A percentile compares a stretch with the other conserved stretches of the same genome.
Evolutionary conservation across 306 rosid genomes (phyloP).

Genomic region (Gynostemma pentaphyllum): DNA sequence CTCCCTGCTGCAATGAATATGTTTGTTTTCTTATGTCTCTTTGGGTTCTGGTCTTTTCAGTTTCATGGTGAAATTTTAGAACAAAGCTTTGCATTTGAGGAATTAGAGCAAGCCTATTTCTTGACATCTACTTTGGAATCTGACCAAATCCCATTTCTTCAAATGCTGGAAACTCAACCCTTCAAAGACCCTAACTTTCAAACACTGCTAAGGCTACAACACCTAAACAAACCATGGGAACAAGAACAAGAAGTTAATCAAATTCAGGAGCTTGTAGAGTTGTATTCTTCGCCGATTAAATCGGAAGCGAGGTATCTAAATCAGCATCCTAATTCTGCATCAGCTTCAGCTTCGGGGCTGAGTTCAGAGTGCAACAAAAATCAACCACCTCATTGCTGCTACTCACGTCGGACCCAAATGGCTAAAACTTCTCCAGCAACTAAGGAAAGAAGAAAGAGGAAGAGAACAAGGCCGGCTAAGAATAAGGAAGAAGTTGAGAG

Average conservation of each 20-base stretch:
- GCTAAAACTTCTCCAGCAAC: constrained; percentile 17
- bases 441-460: constrained; percentile 60
- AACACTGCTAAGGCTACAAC: constrained; percentile 53
- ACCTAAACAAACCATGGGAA: constrained; percentile 47
- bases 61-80: constrained; percentile 49
- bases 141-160: constrained; percentile 71
- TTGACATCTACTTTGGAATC: constrained; percentile 33
- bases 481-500: constrained; percentile 88
- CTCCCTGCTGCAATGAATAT: constrained; percentile 7
- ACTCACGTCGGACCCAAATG: constrained; percentile 10
- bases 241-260: constrained; percentile 16
- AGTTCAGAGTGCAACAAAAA: constrained; percentile 11
- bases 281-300: constrained; percentile 46
- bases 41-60: constrained; percentile 26
- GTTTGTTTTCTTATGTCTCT: not conserved
- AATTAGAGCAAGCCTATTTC: constrained; percentile 22
- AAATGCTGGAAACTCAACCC: constrained; percentile 60
- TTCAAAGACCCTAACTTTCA: constrained; percentile 63
- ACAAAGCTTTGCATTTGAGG: constrained; percentile 21
- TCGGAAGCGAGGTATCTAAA: constrained; percentile 44
- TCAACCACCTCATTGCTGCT: not conserved
- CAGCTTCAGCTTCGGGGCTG: not conserved
- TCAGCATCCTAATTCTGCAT: constrained; percentile 13
- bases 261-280: constrained; percentile 36
- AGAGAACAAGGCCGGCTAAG: constrained; percentile 63